A percentile compares a stretch with the other conserved stretches of the same genome.
These are phyloP conservation scores for Heliamphora pulchella DNA, from an alignment of 179 eudicot species.

Conservation along the genomic window DNA sequence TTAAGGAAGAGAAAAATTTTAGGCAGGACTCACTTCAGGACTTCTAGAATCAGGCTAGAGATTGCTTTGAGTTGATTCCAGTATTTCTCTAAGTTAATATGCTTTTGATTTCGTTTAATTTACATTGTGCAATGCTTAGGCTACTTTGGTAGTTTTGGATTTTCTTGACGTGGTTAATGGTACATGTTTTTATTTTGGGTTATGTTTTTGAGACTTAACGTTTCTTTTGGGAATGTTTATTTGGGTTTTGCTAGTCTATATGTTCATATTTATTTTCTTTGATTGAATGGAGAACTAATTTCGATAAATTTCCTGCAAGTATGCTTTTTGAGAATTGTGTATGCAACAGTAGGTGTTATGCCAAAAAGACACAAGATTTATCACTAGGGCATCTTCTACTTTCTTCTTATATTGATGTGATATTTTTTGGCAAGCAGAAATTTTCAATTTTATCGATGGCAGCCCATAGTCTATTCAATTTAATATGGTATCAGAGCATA, in stretches of 20 bases:
- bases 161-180: too few relatives aligned
- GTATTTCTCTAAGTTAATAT: too few relatives aligned
- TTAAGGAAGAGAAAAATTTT: not conserved
- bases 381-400: not conserved
- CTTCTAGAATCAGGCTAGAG: not conserved
- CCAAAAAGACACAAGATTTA: not conserved
- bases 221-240: too few relatives aligned
- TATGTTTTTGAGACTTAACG: too few relatives aligned
- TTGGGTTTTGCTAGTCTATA: too few relatives aligned
- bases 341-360: not conserved
- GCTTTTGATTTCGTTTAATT: too few relatives aligned
- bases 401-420: not conserved
- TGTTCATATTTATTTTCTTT: not conserved
- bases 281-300: not conserved
- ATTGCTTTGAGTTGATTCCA: not conserved
- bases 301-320: not conserved
- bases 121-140: too few relatives aligned
- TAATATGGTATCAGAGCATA: too few relatives aligned
- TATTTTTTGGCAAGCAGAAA: not conserved
- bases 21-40: not conserved
- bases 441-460: not conserved
- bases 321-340: not conserved
- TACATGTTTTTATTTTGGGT: too few relatives aligned
- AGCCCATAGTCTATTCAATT: not conserved
- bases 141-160: too few relatives aligned